These are phyloP conservation scores for Phytophthora fragariaefolia DNA, from an alignment of 352 stramenopile species.

Conservation along the genomic window DNA sequence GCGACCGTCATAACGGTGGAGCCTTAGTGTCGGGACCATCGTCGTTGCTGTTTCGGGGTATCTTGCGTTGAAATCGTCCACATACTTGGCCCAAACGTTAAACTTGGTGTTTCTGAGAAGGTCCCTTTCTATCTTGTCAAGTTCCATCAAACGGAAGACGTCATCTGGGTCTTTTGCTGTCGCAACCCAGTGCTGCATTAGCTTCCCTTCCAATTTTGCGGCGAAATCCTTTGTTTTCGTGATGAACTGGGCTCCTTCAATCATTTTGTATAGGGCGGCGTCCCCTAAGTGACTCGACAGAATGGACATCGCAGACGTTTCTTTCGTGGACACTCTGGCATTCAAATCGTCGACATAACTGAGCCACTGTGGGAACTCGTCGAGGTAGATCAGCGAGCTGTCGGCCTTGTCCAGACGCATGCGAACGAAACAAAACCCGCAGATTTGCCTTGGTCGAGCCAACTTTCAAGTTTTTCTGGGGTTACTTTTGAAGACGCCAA, in stretches of 20 bases:
- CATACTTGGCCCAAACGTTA: neutral
- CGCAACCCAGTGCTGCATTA: conserved; percentile 1
- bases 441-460: neutral
- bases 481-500: neutral
- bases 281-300: conserved; percentile 3
- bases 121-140: neutral
- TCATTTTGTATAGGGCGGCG: neutral
- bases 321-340: neutral
- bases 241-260: no score
- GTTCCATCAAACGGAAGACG: neutral
- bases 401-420: neutral
- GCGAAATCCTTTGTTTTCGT: neutral
- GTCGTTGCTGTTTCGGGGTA: neutral
- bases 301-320: neutral
- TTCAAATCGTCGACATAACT: conserved; percentile 12
- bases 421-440: neutral
- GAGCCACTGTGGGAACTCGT: neutral
- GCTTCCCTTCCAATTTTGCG: neutral
- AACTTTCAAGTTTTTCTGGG: neutral
- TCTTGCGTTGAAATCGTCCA: neutral
- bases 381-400: neutral
- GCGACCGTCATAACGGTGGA: neutral
- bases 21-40: neutral
- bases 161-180: neutral
- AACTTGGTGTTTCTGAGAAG: neutral